These are phyloP conservation scores for Darksidea phi DNA, from an alignment of 495 filamentous ascomycete genomes.

Conservation along the genomic window DNA sequence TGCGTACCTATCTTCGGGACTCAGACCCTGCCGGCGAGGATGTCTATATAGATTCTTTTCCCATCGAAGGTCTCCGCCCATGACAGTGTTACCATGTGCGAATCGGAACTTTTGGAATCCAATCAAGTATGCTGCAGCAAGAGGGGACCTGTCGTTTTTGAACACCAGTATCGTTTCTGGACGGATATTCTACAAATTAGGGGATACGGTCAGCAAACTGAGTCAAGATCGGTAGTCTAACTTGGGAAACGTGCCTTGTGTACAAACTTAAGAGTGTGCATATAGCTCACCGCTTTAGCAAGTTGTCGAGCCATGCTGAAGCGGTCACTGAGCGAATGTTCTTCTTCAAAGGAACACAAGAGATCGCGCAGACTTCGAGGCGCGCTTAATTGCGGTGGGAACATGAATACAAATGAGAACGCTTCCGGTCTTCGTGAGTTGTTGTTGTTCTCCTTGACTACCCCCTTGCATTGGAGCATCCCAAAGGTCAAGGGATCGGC, in stretches of 20 bases:
- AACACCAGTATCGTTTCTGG: conserved; percentile 56
- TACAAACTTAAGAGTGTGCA: conserved; percentile 54
- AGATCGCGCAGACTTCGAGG: not conserved
- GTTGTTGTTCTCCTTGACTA: not conserved
- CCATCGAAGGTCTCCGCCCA: conserved; percentile 46
- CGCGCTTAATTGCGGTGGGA: not conserved
- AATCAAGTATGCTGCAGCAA: conserved; percentile 46
- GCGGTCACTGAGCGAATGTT: conserved; percentile 35
- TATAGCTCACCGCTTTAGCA: conserved; percentile 49
- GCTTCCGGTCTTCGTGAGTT: not conserved
- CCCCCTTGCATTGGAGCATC: not conserved
- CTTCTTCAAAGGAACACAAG: conserved; percentile 2
- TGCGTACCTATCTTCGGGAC: conserved; percentile 45
- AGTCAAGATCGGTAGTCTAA: too few species aligned
- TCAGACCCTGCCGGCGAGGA: conserved; percentile 51
- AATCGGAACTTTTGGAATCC: conserved; percentile 54
- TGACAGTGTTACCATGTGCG: conserved; percentile 44
- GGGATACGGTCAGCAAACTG: too few species aligned
- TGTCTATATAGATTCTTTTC: conserved; percentile 58
- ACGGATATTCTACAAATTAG: too few species aligned
- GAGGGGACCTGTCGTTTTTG: conserved; percentile 23
- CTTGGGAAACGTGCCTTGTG: too few species aligned
- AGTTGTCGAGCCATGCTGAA: conserved; percentile 50
- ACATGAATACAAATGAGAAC: conserved; percentile 6
- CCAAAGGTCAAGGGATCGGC: conserved; percentile 18